Evolutionary conservation across 108 stramenopile genomes (phyloP), one percentile per base, ranked within the genome.

Genomic region (Poteriospumella lacustris): DNA sequence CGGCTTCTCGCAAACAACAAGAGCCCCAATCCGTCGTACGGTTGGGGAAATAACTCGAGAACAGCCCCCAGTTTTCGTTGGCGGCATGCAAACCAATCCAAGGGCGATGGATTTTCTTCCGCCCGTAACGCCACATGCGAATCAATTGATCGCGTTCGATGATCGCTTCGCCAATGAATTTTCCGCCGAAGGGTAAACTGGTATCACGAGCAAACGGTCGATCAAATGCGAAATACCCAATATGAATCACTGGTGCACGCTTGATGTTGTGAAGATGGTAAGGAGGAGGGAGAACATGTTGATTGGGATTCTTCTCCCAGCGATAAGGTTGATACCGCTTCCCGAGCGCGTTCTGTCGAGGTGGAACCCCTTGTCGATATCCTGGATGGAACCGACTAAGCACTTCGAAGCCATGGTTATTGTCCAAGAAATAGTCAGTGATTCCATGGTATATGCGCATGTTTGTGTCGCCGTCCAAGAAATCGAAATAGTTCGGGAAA

Each of bases 1-100:
- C 19, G 3, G 15, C 33, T 24, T 73, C 31, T 52, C 41, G 70
- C 5, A 33, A 9, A 38, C 44, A 56, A 31, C 47, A 73, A 29
- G 19, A 19, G 5, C 70, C 70, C 70, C 70, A 73, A 44, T 73
- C 19, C 12, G 31, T 42, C 15, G 70, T 73, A 12, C 70, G 43
- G 36, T 73, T 73, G 42, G 70, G 70, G 41, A 73, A 73, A 5
- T 26, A n/a, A n/a, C 31, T 52, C 3, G 44, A 52, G 26, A 73
- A 19, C 5, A 44, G 28, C 5, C 70, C 70, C 70, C 70, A 73
- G 31, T 73, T 73, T 38, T 73, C 70, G 41, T 73, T 73, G 28
- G 15, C 5, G 15, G 70, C 5, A 73, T 5, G 36, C 9, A 73
- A 19, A 9, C 28, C 3, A 5, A 73, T 39, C 9, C 26, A 44